phyloP scores from a whole-genome alignment of 1,284 basidiomycete genomes.

The Flammula alnicola region DNA sequence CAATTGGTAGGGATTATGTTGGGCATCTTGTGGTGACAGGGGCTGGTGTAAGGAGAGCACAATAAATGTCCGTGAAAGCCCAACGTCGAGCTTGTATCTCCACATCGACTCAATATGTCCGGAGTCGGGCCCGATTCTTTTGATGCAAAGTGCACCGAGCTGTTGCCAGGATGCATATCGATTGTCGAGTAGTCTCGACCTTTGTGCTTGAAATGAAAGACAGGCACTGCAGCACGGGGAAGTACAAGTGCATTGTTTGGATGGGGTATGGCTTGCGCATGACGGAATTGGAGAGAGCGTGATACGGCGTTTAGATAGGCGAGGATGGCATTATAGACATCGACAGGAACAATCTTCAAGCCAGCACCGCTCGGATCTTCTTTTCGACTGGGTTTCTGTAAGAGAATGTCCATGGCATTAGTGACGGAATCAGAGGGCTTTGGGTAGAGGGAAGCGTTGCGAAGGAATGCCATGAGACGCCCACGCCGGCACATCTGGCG shows the following conservation, averaged over 20 bases:
- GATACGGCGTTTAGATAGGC: constrained; percentile 4
- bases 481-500: constrained; percentile 19
- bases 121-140: constrained; percentile 13
- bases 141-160: constrained; percentile 27
- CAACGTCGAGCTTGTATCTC: constrained; percentile 21
- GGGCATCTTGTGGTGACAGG: constrained; percentile 17
- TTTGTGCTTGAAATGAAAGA: constrained; percentile 7
- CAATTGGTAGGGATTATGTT: constrained; percentile 18
- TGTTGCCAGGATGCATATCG: constrained; percentile 25
- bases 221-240: constrained; percentile 16
- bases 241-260: constrained; percentile 18
- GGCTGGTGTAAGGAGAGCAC: constrained; percentile 18
- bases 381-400: constrained; percentile 2
- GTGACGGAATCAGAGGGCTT: not conserved
- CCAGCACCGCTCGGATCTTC: constrained; percentile 3
- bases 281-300: constrained; percentile 1
- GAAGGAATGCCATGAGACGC: constrained; percentile 17
- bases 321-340: constrained; percentile 9
- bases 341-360: constrained; percentile 4
- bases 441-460: constrained; percentile 5
- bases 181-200: constrained; percentile 10
- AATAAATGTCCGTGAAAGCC: constrained; percentile 22
- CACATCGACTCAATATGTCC: constrained; percentile 28
- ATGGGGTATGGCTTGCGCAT: constrained; percentile 15
- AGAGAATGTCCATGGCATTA: not conserved